Evolutionary conservation across 2,329 filamentous ascomycete species (phyloP).

Genomic region (Colletotrichum tropicale): DNA sequence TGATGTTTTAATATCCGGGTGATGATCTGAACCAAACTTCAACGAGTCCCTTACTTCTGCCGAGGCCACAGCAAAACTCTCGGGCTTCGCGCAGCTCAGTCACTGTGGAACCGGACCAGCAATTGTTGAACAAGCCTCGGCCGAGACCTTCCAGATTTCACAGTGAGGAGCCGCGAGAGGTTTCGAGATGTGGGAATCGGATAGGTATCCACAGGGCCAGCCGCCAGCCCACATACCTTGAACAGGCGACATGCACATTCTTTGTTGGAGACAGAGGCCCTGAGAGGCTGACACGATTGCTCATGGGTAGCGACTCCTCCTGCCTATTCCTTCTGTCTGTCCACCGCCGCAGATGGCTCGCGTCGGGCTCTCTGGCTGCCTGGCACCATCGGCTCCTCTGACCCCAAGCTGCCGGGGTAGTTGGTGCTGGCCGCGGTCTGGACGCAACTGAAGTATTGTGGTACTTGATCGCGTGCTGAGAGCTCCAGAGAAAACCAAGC

Average conservation of each 20-base stretch:
- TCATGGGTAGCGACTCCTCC: not conserved
- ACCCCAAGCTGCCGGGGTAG: not conserved
- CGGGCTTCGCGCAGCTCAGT: not conserved
- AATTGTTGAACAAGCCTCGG: not conserved
- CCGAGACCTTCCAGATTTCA: not conserved
- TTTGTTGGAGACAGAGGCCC: not conserved
- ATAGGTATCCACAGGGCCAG: not conserved
- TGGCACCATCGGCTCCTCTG: not conserved
- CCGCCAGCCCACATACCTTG: not conserved
- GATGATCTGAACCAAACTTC: not conserved
- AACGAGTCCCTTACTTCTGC: not conserved
- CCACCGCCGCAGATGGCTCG: not conserved
- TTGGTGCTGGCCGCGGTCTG: not conserved
- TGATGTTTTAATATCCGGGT: not conserved
- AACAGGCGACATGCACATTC: not conserved
- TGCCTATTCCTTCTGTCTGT: not conserved
- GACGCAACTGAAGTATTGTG: not conserved
- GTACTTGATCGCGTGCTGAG: not conserved
- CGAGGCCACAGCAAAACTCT: not conserved
- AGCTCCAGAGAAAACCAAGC: not conserved
- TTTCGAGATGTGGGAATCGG: not conserved
- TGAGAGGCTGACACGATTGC: not conserved
- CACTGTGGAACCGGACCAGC: not conserved
- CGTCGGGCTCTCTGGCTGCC: not conserved
- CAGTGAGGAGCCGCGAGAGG: not conserved